Evolutionary conservation across 495 filamentous ascomycete species (phyloP), one percentile per base, ranked within the genome.

Genomic region (Margaritispora aquatica): DNA sequence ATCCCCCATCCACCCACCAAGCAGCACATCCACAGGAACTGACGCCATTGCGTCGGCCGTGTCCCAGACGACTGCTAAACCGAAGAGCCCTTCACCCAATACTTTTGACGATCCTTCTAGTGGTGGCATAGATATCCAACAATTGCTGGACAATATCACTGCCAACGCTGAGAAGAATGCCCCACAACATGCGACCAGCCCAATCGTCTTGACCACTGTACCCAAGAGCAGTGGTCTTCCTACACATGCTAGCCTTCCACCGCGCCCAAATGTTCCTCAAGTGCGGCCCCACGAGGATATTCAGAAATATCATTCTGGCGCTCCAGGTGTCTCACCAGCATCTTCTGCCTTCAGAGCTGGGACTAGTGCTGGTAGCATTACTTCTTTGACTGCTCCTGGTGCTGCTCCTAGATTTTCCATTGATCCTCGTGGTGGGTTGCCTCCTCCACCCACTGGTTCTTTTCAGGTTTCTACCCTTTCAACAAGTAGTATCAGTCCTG

Each of bases 391-490:
- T 48, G 50, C 41, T 24, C n/a, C 72, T 69, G 24, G 70, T 80
- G 65, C 74, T 56, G 74, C 80, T 51, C 80, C 84, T 19, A 81
- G 82, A 27, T 82, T 75, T 50, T 70, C 73, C 51, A 74, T 78
- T 61, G 81, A 81, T 49, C 70, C 76, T 53, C 66, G 71, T 63
- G 77, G 77, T 66, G 77, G 75, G 47, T 68, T 87, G 19, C 83
- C 83, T 55, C 84, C 84, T 48, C 82, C 84, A 9, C 85, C 85
- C 26, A 64, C 78, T 51, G 76, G 81, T 26, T 77, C 77, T 23
- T 84, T 84, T 68, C 65, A 64, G 49, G 54, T 60, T 23, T 26
- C 60, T 41, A 64, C 68, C 46, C 54, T 51, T 26, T 70, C 60
- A 19, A 51, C 63, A 26, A 53, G 66, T 29, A 55, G 38, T 26